Evolutionary conservation across 441 rosid species (phyloP).

Genomic region (Erodium moschatum): DNA sequence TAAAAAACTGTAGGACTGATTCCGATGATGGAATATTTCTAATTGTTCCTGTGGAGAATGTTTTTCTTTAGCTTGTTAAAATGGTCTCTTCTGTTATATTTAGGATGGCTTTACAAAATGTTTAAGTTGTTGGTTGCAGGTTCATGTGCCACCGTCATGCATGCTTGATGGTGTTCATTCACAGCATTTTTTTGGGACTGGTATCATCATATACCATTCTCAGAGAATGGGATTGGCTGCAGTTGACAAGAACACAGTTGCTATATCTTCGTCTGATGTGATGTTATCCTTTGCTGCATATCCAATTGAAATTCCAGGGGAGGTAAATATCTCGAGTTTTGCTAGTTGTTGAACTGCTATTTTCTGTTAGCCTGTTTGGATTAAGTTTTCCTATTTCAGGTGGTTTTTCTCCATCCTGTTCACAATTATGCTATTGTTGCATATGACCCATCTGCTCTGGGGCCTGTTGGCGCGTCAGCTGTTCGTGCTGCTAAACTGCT

Average conservation of each 20-base stretch:
- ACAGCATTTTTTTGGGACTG: conserved; percentile 77
- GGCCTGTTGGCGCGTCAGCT: conserved; percentile 54
- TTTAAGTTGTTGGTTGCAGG: conserved; percentile 35
- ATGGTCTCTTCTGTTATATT: background rate
- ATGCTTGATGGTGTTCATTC: conserved; percentile 92
- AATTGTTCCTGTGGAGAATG: background rate
- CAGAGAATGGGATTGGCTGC: conserved; percentile 77
- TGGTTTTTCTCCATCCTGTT: conserved; percentile 96
- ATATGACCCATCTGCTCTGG: conserved; percentile 76
- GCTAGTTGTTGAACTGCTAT: conserved; percentile 7
- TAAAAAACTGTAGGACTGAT: background rate
- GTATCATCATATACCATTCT: conserved; percentile 84
- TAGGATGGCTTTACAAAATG: background rate
- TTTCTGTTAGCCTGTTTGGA: conserved; percentile 15
- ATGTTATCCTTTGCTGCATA: conserved; percentile 93
- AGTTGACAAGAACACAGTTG: conserved; percentile 86
- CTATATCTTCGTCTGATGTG: conserved; percentile 80
- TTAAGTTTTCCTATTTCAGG: conserved; percentile 42
- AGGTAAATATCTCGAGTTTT: conserved; percentile 41
- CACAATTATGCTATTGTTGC: conserved; percentile 90
- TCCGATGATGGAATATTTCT: background rate
- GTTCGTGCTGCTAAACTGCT: conserved; percentile 84
- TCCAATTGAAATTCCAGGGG: conserved; percentile 96
- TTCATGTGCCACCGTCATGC: conserved; percentile 88
- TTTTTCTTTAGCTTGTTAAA: background rate